These are phyloP conservation scores for Haplographium delicatum DNA, from an alignment of 495 filamentous ascomycete species.

Conservation along the genomic window DNA sequence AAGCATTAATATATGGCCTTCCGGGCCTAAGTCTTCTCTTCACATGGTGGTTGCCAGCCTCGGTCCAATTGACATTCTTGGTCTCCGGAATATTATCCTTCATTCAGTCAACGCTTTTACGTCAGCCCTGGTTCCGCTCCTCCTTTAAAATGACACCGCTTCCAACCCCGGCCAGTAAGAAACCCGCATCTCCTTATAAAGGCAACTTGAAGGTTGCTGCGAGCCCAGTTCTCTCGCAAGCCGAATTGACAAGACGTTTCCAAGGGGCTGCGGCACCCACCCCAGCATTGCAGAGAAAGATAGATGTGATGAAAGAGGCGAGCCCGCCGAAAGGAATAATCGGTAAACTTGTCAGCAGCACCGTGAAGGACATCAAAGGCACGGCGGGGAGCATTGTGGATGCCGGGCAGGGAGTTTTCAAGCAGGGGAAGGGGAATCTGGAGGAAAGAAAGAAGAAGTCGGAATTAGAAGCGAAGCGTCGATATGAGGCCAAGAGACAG, in stretches of 20 bases:
- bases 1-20: constrained; percentile 50
- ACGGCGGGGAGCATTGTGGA: constrained; percentile 16
- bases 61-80: constrained; percentile 68
- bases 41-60: constrained; percentile 59
- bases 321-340: background rate
- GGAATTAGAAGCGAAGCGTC: constrained; percentile 30
- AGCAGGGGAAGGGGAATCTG: constrained; percentile 32
- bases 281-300: background rate
- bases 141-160: constrained; percentile 48
- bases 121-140: constrained; percentile 42
- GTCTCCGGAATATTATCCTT: constrained; percentile 49
- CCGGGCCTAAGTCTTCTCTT: constrained; percentile 58
- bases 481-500: constrained; percentile 42
- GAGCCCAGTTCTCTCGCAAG: constrained; percentile 25
- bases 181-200: constrained; percentile 10
- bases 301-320: background rate
- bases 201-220: constrained; percentile 26
- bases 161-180: background rate
- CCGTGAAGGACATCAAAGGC: constrained; percentile 19
- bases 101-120: constrained; percentile 52
- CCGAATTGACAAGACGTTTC: constrained; percentile 11
- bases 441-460: constrained; percentile 25
- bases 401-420: constrained; percentile 23
- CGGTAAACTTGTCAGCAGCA: background rate
- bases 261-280: background rate